Base-by-base conservation (phyloP, 805 yeast species). In the Zygosaccharomyces siamensis region DNA sequence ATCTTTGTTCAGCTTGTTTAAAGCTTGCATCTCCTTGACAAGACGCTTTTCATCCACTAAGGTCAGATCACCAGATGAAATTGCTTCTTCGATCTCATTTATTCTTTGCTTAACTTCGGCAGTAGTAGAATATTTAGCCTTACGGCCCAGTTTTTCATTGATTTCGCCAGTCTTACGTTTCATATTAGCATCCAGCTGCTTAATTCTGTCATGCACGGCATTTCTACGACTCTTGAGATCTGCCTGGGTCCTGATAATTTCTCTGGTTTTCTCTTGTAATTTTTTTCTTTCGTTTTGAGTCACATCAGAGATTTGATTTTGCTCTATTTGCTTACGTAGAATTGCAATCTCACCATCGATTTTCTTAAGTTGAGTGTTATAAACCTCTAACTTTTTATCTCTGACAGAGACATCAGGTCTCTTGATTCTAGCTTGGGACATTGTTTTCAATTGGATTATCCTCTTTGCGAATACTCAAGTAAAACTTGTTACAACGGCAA, bases 1-100 rank as follows among this genome's bases (percentile, higher is more conserved):
- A 67, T 84, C 90, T 68, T 84, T 85, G 63, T 83, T 81, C 64
- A 86, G 72, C 72, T 87, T 89, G 71, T 92, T 83, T 68, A 93
- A 79, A 40, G 83, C 69, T 45, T 89, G 78, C 76, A 89, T 86
- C 72, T 92, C 98, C 72, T 86, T 86, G 57, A 93, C 81, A 56
- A 76, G 71, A 64, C 82, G 78, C 74, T 88, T 84, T 77, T 93
- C 99, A 55, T 92, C 96, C 46, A 89, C 97, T 63, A 93, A 80
- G 60, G 87, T 80, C 66, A 93, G 75, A 40, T 76, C 70, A 54
- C 98, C 98, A 44, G 85, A 71, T 48, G 86, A 87, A 53, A 93
- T 83, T 57, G 77, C 74, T 38, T 76, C 77, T 66, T 93, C 97
- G 62, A 89, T 78, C 56, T 73, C 74, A 50, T 66, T 64, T 62